Base-by-base conservation (phyloP, 2,329 filamentous ascomycete genomes). In the Allantophomopsis cytisporea region DNA sequence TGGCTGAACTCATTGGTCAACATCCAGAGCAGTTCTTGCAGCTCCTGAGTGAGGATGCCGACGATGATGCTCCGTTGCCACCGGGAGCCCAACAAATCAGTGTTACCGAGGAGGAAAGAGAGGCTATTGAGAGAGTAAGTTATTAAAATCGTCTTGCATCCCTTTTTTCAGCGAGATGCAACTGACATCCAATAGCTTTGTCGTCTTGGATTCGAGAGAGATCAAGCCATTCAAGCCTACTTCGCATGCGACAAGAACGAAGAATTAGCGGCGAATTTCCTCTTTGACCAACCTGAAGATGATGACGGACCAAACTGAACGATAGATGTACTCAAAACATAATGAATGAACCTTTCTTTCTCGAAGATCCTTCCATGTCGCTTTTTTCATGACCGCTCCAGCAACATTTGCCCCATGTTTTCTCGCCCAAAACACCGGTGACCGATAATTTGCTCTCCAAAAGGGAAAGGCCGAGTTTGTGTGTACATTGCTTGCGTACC, bases 241-340 rank as follows among this genome's bases (percentile, higher is more conserved):
- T 98, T 98, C 58, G 91, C 91, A 28, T 98, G 91, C 61, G 91
- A 98, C 63, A 98, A 96, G 74, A 96, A 98, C 60, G 91, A 98
- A 64, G 91, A 98, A 63, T 71, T 98, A 38, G 91, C 91, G 1
- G 91, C 91, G 47, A 98, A 98, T 64, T 96, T 95, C 62, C 70
- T 98, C 43, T 98, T 98, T 57, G 91, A 98, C 53, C 87, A 96
- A 64, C 88, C 88, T 8, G 87, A 94, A 45, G 88, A 95, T 36
- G 80, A 84, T 30, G 78, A 82, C 42, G 63, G 67, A 23, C 55
- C 61, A 44, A 64, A 66, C 52, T 68, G 61, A 58, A 47, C 32
- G 32, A 34, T 15, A 18, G 16, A 7, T 34, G 7, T 34, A 5
- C 13, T 34, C 4, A 12, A 15, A 18, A 15, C 32, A 34, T 34